Evolutionary conservation across 139 green algal genomes (phyloP).

Genomic region (Chlamydomonas schloesseri): DNA sequence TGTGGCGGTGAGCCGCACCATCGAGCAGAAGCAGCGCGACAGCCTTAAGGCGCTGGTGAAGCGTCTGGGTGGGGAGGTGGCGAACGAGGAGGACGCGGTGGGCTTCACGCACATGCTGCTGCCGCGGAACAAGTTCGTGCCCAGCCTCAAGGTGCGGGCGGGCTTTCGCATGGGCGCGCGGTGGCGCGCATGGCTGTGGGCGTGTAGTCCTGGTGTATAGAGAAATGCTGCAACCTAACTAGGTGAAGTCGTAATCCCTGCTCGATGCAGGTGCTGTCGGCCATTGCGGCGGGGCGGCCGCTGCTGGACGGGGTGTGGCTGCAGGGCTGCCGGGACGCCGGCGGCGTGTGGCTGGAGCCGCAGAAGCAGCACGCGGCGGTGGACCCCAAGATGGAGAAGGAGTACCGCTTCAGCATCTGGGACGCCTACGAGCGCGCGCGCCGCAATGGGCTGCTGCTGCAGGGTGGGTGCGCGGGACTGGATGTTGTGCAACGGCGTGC

Average conservation of each 20-base stretch:
- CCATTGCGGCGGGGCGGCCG: constrained; percentile 24
- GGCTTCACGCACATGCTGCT: constrained; percentile 36
- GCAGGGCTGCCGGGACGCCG: background rate
- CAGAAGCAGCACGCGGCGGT: constrained; percentile 10
- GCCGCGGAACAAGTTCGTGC: constrained; percentile 1
- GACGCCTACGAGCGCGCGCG: background rate
- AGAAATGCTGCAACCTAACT: too few species aligned
- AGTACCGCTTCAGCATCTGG: constrained; percentile 13
- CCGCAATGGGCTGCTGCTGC: constrained; percentile 3
- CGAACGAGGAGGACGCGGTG: constrained; percentile 20
- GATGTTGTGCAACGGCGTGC: background rate
- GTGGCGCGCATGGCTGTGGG: background rate
- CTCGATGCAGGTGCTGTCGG: constrained; percentile 9
- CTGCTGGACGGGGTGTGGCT: constrained; percentile 35
- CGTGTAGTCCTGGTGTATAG: too few species aligned
- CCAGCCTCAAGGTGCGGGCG: constrained; percentile 25
- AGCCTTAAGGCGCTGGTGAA: background rate
- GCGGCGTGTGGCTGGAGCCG: constrained; percentile 18
- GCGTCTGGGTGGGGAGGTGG: constrained; percentile 10
- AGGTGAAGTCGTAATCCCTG: too few species aligned
- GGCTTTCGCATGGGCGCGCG: too few species aligned
- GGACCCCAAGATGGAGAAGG: constrained; percentile 9
- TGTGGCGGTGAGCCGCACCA: constrained; percentile 21
- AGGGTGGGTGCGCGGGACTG: background rate
- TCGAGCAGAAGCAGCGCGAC: constrained; percentile 3